Evolutionary conservation across 768 basidiomycete species (phyloP).

Genomic region (Trametes gibbosa): DNA sequence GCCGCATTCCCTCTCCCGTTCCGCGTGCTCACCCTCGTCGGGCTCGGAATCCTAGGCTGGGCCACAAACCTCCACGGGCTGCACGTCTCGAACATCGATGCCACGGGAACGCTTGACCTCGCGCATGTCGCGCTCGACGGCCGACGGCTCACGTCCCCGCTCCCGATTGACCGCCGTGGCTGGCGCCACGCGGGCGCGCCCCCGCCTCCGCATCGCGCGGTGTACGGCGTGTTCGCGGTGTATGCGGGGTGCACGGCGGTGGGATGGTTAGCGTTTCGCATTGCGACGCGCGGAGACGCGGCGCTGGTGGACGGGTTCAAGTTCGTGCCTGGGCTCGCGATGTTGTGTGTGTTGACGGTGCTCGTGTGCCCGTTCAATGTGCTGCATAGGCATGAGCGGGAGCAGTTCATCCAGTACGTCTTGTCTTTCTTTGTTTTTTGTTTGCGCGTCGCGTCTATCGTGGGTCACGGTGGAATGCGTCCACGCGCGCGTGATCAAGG

Average conservation of each 20-base stretch:
- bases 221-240: slow-evolving; percentile 64
- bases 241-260: slow-evolving; percentile 61
- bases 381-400: slow-evolving; percentile 67
- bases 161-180: slow-evolving; percentile 28
- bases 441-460: not conserved
- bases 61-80: slow-evolving; percentile 91
- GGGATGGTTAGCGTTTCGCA: slow-evolving; percentile 70
- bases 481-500: no score
- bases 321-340: slow-evolving; percentile 69
- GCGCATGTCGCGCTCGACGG: slow-evolving; percentile 1
- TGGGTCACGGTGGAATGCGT: no score
- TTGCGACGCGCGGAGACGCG: slow-evolving; percentile 54
- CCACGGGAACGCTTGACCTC: slow-evolving; percentile 66
- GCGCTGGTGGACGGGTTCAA: slow-evolving; percentile 70
- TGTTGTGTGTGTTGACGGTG: slow-evolving; percentile 51
- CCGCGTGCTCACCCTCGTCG: slow-evolving; percentile 78
- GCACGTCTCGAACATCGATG: slow-evolving; percentile 70
- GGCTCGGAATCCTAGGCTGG: slow-evolving; percentile 85
- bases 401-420: slow-evolving; percentile 75
- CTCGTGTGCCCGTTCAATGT: slow-evolving; percentile 69
- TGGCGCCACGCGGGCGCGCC: slow-evolving; percentile 39
- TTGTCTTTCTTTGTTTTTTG: not conserved
- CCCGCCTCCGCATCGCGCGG: slow-evolving; percentile 47
- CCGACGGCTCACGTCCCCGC: slow-evolving; percentile 21
- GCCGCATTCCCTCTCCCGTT: slow-evolving; percentile 85